Conservation (phyloP, 129 eudicot species). For the Smallanthus sonchifolius region DNA sequence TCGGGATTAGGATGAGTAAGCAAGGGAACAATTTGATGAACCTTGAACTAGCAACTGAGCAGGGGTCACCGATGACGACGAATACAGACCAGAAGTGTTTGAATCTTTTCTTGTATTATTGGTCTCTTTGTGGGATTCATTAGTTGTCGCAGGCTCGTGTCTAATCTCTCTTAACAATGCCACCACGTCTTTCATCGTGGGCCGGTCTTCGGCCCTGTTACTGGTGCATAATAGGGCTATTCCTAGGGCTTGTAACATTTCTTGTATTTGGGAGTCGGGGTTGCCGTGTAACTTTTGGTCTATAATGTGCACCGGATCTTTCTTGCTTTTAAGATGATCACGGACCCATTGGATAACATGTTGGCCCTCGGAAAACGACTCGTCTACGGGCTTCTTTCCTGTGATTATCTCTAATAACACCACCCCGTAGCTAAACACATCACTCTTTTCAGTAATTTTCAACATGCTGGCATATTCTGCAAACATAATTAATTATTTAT, state of each 20-base stretch:
- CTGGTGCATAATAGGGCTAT: constrained; percentile 87
- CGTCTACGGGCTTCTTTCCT: constrained; percentile 68
- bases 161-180: constrained; percentile 63
- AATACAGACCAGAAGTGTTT: constrained; percentile 23
- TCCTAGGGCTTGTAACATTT: constrained; percentile 89
- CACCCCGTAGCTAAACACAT: constrained; percentile 86
- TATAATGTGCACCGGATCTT: constrained; percentile 62
- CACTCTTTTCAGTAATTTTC: constrained; percentile 82
- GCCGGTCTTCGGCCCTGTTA: constrained; percentile 73
- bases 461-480: constrained; percentile 71
- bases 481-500: background rate
- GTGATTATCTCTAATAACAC: constrained; percentile 80
- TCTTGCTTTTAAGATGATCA: constrained; percentile 67
- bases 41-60: constrained; percentile 60
- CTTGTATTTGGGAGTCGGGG: constrained; percentile 81
- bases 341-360: constrained; percentile 93
- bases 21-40: constrained; percentile 62
- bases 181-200: constrained; percentile 91
- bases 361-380: constrained; percentile 67
- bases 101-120: constrained; percentile 24
- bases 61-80: constrained; percentile 65
- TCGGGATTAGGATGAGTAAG: constrained; percentile 54
- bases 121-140: constrained; percentile 48
- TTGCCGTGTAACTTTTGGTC: constrained; percentile 74
- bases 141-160: constrained; percentile 45